Conservation (phyloP, 2,329 filamentous ascomycete genomes). For the Hysterium pulicare region DNA sequence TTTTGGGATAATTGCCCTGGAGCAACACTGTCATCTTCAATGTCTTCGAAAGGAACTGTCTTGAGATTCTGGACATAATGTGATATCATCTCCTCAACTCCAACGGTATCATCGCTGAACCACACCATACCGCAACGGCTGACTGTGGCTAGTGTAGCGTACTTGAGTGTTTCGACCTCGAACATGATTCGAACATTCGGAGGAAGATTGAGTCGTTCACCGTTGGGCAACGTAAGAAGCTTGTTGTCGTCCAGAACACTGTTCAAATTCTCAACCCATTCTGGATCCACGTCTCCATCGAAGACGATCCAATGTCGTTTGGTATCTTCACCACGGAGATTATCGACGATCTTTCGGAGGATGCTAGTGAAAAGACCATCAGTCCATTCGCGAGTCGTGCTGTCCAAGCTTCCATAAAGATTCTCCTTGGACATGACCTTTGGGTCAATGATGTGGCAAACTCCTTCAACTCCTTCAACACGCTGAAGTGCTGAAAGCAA, state of each 20-base stretch:
- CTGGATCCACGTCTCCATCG: slow-evolving; percentile 96
- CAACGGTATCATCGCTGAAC: slow-evolving; percentile 98
- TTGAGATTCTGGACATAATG: slow-evolving; percentile 86
- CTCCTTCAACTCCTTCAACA: slow-evolving; percentile 87
- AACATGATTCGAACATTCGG: slow-evolving; percentile 99
- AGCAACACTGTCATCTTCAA: slow-evolving; percentile 85
- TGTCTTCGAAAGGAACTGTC: slow-evolving; percentile 83
- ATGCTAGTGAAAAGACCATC: slow-evolving; percentile 98
- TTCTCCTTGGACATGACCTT: slow-evolving; percentile 99
- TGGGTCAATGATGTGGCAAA: slow-evolving; percentile 96
- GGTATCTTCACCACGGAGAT: slow-evolving; percentile 90
- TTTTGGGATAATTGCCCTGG: slow-evolving; percentile 53
- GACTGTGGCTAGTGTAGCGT: slow-evolving; percentile 96
- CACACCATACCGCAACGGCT: slow-evolving; percentile 99
- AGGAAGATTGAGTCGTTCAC: slow-evolving; percentile 92
- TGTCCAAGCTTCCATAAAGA: slow-evolving; percentile 91
- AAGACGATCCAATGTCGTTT: slow-evolving; percentile 99
- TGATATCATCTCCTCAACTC: slow-evolving; percentile 83
- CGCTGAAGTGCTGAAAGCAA: slow-evolving; percentile 86
- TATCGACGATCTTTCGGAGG: slow-evolving; percentile 96
- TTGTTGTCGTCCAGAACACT: slow-evolving; percentile 99
- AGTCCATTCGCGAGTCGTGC: slow-evolving; percentile 97
- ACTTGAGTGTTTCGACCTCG: slow-evolving; percentile 95
- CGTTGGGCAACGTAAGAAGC: slow-evolving; percentile 91
- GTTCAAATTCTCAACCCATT: slow-evolving; percentile 99